Conservation (phyloP, 2,329 filamentous ascomycete species). For the Microdochium trichocladiopsis region DNA sequence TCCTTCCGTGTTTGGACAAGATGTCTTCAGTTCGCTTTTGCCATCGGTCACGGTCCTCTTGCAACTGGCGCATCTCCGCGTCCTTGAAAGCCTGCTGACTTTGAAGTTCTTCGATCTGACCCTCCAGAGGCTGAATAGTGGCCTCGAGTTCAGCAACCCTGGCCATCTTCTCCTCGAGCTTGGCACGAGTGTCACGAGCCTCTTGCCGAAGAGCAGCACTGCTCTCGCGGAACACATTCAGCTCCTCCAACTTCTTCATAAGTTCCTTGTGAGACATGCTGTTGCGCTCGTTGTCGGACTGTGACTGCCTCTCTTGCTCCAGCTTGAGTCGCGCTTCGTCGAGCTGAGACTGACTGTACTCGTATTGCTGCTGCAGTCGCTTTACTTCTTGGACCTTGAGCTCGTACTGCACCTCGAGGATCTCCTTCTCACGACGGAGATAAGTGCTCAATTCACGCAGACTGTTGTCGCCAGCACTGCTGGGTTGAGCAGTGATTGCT, state of each 20-base stretch:
- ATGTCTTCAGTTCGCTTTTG: conserved; percentile 95
- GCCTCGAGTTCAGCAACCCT: conserved; percentile 68
- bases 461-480: conserved; percentile 60
- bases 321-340: conserved; percentile 86
- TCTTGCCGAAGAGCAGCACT: conserved; percentile 87
- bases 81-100: conserved; percentile 75
- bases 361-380: conserved; percentile 81
- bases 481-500: conserved; percentile 39
- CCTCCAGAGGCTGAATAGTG: conserved; percentile 76
- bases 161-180: conserved; percentile 66
- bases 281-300: conserved; percentile 65
- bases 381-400: conserved; percentile 83
- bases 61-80: conserved; percentile 80
- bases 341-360: conserved; percentile 79
- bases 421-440: conserved; percentile 91
- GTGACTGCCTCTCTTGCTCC: conserved; percentile 75
- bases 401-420: conserved; percentile 93
- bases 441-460: conserved; percentile 89
- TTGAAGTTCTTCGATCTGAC: conserved; percentile 73
- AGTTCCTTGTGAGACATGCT: conserved; percentile 81
- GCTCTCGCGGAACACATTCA: conserved; percentile 94
- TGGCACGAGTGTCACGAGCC: conserved; percentile 68
- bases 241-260: conserved; percentile 89
- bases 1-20: conserved; percentile 89
- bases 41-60: conserved; percentile 90